Evolutionary conservation across 208 protist genomes (phyloP), one percentile per base, ranked within the genome.

Genomic region (Leptomonas seymouri): DNA sequence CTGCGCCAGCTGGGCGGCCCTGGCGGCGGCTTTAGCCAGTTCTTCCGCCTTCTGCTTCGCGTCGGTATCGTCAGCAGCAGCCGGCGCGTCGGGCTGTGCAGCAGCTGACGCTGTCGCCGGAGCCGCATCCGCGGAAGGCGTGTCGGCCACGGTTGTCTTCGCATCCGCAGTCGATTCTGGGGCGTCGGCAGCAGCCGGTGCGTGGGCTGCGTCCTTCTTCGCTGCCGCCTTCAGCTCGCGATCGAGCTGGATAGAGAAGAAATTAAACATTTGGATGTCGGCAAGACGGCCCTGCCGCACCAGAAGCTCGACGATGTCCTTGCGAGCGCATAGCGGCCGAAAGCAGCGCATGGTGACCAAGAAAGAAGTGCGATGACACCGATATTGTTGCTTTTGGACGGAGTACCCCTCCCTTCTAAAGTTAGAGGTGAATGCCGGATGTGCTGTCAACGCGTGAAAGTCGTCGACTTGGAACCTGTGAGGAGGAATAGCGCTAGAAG

Each of bases 181-280:
- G 34, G 9, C 34, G 34, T 39, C 34, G 9, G 34, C 9, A 39
- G 34, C 7, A 39, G 34, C 7, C 3, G 9, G 34, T 39, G 34
- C 23, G 25, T 51, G 27, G 25, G 61, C 50, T 18, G 50, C 20
- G 14, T 31, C 53, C 12, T 39, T 53, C 7, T 59, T 36, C 7
- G 21, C 21, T 5, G 46, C 68, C 4, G 67, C 21, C 23, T 28
- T 21, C 45, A 74, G 16, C 60, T 82, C 53, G 14, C 62, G 64
- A 30, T 73, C 50, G 53, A 85, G 60, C 41, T 86, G 81, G 28
- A 44, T 71, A 23, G 68, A 79, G 72, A 91, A 94, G 60, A 86
- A 89, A 39, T 87, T 82, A 20, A 91, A 61, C 67, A 94, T 80
- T 42, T 86, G 71, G 15, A 94, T 82, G 59, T 92, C 86, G 7